Percentiles rank a stretch among this genome's conserved stretches.
Conservation (phyloP, 2,329 filamentous ascomycete species). For the Mycosphaerella sp. region DNA sequence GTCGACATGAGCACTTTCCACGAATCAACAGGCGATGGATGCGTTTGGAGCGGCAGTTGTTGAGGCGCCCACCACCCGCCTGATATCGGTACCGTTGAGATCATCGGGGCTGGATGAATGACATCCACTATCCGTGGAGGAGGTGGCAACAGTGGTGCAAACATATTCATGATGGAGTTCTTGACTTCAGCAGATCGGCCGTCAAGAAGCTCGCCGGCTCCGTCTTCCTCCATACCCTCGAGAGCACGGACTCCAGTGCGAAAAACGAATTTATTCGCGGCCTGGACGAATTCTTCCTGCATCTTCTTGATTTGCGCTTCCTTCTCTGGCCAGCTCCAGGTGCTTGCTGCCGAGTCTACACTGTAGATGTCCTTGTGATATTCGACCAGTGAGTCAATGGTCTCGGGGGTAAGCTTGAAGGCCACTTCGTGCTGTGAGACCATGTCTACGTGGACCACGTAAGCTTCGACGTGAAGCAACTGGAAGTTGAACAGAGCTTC, state of each 20-base stretch:
- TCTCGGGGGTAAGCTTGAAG: slow-evolving; percentile 92
- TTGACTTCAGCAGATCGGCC: slow-evolving; percentile 93
- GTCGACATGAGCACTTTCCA: slow-evolving; percentile 92
- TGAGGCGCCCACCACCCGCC: slow-evolving; percentile 76
- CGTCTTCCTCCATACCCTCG: slow-evolving; percentile 94
- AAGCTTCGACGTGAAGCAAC: slow-evolving; percentile 88
- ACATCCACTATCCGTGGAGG: slow-evolving; percentile 86
- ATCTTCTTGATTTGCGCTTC: slow-evolving; percentile 94
- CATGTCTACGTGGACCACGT: slow-evolving; percentile 99
- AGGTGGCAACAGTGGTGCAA: slow-evolving; percentile 77
- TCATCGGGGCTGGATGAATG: slow-evolving; percentile 74
- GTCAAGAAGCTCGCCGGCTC: slow-evolving; percentile 84
- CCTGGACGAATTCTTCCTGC: slow-evolving; percentile 93
- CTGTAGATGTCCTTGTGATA: slow-evolving; percentile 97
- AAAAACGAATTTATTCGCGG: slow-evolving; percentile 95
- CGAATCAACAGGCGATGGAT: slow-evolving; percentile 69
- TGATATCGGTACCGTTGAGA: slow-evolving; percentile 65
- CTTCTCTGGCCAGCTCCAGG: slow-evolving; percentile 95
- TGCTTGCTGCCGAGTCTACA: slow-evolving; percentile 78
- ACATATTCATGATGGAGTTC: slow-evolving; percentile 72
- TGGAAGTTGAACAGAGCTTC: slow-evolving; percentile 91
- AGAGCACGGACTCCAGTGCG: slow-evolving; percentile 81
- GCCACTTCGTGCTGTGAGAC: slow-evolving; percentile 95
- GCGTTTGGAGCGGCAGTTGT: slow-evolving; percentile 53
- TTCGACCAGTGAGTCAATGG: slow-evolving; percentile 86